Conservation (phyloP, 208 protist species). For the Trypanosoma mega region DNA sequence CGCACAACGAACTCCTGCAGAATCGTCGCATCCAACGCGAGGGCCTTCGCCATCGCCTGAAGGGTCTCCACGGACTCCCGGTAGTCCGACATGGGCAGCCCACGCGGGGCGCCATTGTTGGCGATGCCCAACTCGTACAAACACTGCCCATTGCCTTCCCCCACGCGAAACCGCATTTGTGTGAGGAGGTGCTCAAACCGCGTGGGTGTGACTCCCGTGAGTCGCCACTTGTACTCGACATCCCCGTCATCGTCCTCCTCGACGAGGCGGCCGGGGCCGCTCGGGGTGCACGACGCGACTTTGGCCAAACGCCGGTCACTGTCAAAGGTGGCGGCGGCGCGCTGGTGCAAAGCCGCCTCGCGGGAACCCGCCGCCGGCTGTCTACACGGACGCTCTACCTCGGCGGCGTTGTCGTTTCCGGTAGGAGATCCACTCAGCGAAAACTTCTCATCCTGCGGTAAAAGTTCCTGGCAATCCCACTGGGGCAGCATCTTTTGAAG, state of each 20-base stretch:
- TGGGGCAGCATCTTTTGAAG: too few species aligned
- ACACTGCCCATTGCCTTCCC: conserved; percentile 91
- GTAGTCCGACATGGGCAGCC: conserved; percentile 74
- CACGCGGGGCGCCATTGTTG: conserved; percentile 88
- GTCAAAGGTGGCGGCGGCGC: conserved; percentile 30
- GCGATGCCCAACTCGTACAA: conserved; percentile 94
- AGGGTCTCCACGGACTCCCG: conserved; percentile 78
- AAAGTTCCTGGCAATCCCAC: too few species aligned
- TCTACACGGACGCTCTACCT: neutral
- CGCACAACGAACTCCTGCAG: conserved; percentile 54
- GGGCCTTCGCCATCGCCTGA: conserved; percentile 63
- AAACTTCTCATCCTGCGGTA: too few species aligned
- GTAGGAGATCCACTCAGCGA: too few species aligned
- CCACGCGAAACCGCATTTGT: conserved; percentile 94
- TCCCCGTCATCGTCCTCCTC: conserved; percentile 93
- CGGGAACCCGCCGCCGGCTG: neutral
- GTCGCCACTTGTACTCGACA: conserved; percentile 96
- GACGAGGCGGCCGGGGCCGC: conserved; percentile 29
- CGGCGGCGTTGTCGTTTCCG: neutral
- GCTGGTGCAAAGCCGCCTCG: conserved; percentile 10
- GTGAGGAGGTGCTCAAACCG: conserved; percentile 93
- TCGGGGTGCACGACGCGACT: neutral
- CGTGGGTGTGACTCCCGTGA: conserved; percentile 65
- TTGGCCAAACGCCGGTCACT: conserved; percentile 30
- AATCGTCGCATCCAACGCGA: conserved; percentile 54